Percentiles rank a stretch among this genome's conserved stretches.
These are phyloP conservation scores for Phaeosphaeria sp. DNA, from an alignment of 2,329 filamentous ascomycete genomes.

Conservation along the genomic window DNA sequence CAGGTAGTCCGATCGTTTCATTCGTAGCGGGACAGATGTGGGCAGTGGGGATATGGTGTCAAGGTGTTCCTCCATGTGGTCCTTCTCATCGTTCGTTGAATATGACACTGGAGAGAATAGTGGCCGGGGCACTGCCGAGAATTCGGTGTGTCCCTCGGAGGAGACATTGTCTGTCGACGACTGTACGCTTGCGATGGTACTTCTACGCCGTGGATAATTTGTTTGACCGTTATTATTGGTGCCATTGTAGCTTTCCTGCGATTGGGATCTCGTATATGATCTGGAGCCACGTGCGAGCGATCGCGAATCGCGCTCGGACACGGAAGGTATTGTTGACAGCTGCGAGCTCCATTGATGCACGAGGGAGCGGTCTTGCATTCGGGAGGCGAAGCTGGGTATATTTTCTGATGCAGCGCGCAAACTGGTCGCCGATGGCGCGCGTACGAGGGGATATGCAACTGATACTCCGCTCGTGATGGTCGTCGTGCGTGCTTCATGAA, in stretches of 20 bases:
- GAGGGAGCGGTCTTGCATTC: conserved; percentile 48
- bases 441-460: conserved; percentile 47
- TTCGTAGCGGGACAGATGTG: conserved; percentile 45
- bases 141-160: conserved; percentile 34
- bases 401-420: conserved; percentile 45
- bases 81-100: conserved; percentile 36
- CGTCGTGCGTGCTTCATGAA: conserved; percentile 46
- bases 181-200: conserved; percentile 42
- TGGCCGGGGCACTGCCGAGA: conserved; percentile 44
- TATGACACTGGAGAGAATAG: conserved; percentile 40
- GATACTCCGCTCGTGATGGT: conserved; percentile 42
- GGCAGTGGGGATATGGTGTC: conserved; percentile 50
- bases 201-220: conserved; percentile 33
- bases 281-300: conserved; percentile 41
- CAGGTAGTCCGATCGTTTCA: conserved; percentile 48
- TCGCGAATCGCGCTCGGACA: conserved; percentile 46
- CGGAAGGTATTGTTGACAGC: conserved; percentile 48
- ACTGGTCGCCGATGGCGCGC: conserved; percentile 44
- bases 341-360: conserved; percentile 50
- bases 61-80: conserved; percentile 43
- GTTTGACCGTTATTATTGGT: conserved; percentile 27
- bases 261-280: conserved; percentile 41
- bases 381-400: conserved; percentile 43
- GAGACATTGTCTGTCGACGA: conserved; percentile 44
- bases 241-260: conserved; percentile 37